Base-by-base conservation (phyloP, 108 stramenopile species). In the Aurantiochytrium sp. region DNA sequence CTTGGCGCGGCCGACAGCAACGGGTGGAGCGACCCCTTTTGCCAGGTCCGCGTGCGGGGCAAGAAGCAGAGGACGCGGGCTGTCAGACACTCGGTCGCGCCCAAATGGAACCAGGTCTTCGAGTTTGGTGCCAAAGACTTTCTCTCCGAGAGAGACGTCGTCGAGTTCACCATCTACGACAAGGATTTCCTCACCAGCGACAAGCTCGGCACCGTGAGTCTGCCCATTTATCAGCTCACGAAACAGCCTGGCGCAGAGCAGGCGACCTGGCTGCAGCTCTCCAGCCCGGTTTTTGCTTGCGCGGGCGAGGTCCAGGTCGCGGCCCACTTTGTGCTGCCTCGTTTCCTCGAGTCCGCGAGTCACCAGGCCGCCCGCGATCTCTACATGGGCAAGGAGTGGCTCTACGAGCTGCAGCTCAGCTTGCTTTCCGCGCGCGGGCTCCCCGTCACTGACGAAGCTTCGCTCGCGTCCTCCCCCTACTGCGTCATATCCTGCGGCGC, bases 21-120 rank as follows among this genome's bases (percentile, higher is more conserved):
- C 69, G 69, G 69, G 0, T 81, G 37, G 41, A 81, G 69, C 69
- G 69, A 81, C 42, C 69, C 69, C 22, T 81, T 45, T 30, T 81
- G 69, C 69, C 24, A 45, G 17, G 37, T 81, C 10, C 37, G 41
- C 41, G 37, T 81, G 4, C 41, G 41, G 6, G 42, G 42, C 4
- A n/a, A 45, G 27, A 81, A 19, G 22, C 69, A 81, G 37, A 8
- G 42, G 10, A 81, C 69, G 37, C 69, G 69, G 6, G 4, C 42
- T 0, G 42, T 81, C 15, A 81, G 10, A 81, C 21, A 37, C 4
- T 45, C 37, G 0, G 41, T 81, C 0, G 41, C 37, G 4, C 69
- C 69, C 0, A 32, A 81, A 37, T 81, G 69, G 69, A 81, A 81
- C 42, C 69, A 81, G 22, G 42, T 45, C 69, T 81, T 81, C 22